phyloP scores from a whole-genome alignment of 331 rosid genomes.

The Phaseolus coccineus region DNA sequence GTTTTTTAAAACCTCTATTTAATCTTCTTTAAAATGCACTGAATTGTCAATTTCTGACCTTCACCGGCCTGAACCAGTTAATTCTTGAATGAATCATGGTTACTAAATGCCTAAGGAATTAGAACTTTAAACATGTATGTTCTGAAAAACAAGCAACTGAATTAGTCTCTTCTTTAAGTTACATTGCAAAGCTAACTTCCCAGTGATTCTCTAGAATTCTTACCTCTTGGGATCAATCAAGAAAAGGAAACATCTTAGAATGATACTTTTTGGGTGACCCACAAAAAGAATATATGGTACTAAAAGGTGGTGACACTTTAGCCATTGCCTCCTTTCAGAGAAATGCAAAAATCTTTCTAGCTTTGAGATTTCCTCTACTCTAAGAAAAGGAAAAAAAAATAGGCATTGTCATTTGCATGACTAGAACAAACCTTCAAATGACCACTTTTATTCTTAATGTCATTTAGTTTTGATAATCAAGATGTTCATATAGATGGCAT shows the following conservation, averaged over 20 bases:
- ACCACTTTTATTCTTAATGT: conserved; percentile 14
- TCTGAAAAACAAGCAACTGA: neutral
- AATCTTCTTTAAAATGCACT: conserved; percentile 18
- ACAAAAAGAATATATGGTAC: neutral
- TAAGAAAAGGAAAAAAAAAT: neutral
- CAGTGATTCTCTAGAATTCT: conserved; percentile 12
- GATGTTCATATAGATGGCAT: conserved; percentile 22
- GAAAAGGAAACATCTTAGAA: conserved; percentile 34
- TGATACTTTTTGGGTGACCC: neutral
- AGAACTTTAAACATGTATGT: neutral
- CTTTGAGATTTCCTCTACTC: conserved; percentile 1
- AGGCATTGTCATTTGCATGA: conserved; percentile 24
- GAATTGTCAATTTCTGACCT: conserved; percentile 25
- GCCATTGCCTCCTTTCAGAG: conserved; percentile 12
- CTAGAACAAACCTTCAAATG: neutral
- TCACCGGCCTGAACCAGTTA: conserved; percentile 1
- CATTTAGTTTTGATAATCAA: conserved; percentile 12
- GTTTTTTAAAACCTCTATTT: neutral
- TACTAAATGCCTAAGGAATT: conserved; percentile 8
- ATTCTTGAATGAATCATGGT: neutral
- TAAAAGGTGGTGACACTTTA: conserved; percentile 12
- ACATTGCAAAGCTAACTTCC: conserved; percentile 5
- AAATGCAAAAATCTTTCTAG: conserved; percentile 1
- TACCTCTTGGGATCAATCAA: conserved; percentile 30
- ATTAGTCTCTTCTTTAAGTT: neutral